Evolutionary conservation across 169 alveolate species (phyloP), one percentile per base, ranked within the genome.

Genomic region (Eimeria falciformis): DNA sequence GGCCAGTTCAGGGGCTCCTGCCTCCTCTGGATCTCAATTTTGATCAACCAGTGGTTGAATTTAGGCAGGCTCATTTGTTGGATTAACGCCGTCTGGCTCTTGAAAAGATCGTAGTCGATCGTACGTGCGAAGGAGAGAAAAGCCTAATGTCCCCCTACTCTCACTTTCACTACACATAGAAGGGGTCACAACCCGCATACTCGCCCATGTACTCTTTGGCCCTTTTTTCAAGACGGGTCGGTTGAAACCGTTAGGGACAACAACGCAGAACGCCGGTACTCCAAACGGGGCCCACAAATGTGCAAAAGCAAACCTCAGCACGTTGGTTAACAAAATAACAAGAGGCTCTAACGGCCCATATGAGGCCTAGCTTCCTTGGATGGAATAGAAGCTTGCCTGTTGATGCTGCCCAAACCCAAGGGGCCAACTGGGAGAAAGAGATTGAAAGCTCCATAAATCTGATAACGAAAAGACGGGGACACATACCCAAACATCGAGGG

Each of bases 221-320:
- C 97, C 98, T 98, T 97, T 98, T 96, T 96, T 97, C 98, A 96
- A 97, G 98, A 96, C 98, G 98, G 97, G 98, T 69, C 81, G 78
- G 78, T 68, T 68, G 78, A 68, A 68, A 68, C 78, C 78, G 47
- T 68, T 68, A 68, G 14, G 78, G 78, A 68, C 78, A 68, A 47
- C 78, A 68, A 5, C 78, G 78, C 78, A 66, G 45, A 66, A 66
- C 78, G 78, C 17, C 62, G 62, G n/a, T 53, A 65, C 43, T n/a
- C n/a, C n/a, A n/a, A n/a, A n/a, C n/a, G n/a, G n/a, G n/a, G n/a
- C n/a, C n/a, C n/a, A n/a, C n/a, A n/a, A n/a, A n/a, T n/a, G n/a
- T n/a, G n/a, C n/a, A 33, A 3, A 66, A 66, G 29, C 78, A 66
- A n/a, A 62, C 73, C 73, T 62, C 73, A 62, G 73, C 5, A 17